phyloP scores from a whole-genome alignment of 495 filamentous ascomycete genomes.

The Neurospora tetraspora region DNA sequence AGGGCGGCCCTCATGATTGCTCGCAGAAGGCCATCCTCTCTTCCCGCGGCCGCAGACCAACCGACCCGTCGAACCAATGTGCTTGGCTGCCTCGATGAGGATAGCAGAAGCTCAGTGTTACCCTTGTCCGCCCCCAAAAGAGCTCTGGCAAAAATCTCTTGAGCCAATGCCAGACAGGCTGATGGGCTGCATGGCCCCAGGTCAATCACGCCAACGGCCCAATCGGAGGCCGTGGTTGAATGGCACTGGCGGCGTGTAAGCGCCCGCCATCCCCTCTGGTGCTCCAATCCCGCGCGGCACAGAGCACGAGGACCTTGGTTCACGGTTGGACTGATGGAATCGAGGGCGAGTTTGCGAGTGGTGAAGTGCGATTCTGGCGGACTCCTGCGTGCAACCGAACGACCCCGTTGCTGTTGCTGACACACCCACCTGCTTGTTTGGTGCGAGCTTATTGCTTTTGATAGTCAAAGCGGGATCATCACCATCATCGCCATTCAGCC shows the following conservation, averaged over 20 bases:
- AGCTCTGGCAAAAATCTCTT: not conserved
- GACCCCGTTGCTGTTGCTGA: not conserved
- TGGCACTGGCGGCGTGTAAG: not conserved
- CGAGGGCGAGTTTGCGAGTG: too few species aligned
- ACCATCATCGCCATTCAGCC: not conserved
- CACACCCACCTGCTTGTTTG: not conserved
- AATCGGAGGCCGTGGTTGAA: not conserved
- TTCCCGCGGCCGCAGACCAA: not conserved
- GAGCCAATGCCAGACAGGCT: not conserved
- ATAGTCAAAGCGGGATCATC: not conserved
- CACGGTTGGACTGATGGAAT: not conserved
- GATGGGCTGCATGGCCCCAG: not conserved
- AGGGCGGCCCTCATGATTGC: not conserved
- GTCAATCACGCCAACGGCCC: not conserved
- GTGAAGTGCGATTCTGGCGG: too few species aligned
- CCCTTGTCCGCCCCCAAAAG: not conserved
- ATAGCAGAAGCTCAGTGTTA: not conserved
- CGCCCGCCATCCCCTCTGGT: not conserved
- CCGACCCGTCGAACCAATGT: not conserved
- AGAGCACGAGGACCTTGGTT: not conserved
- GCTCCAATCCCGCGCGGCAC: not conserved
- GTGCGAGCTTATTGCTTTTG: not conserved
- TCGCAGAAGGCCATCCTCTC: not conserved
- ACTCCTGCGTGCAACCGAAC: not conserved
- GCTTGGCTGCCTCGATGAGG: not conserved